phyloP scores from a whole-genome alignment of 2,329 filamentous ascomycete species.

The Aspergillus fijiensis region DNA sequence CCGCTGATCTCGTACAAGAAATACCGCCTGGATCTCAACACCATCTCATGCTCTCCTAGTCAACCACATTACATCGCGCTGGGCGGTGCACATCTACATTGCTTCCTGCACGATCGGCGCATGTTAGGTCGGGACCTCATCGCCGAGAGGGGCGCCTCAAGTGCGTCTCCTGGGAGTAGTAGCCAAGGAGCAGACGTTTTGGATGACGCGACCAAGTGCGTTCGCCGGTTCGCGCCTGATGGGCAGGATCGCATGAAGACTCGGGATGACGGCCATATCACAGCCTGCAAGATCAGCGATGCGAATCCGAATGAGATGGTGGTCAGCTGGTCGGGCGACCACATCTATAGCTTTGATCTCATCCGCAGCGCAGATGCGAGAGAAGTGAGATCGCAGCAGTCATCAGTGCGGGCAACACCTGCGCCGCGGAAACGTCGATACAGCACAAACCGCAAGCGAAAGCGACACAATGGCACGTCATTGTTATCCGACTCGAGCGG shows the following conservation, averaged over 20 bases:
- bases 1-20: slow-evolving; percentile 67
- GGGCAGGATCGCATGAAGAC: slow-evolving; percentile 51
- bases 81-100: slow-evolving; percentile 67
- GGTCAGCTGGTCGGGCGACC: slow-evolving; percentile 67
- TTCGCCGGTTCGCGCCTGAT: slow-evolving; percentile 64
- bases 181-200: slow-evolving; percentile 56
- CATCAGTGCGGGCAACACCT: slow-evolving; percentile 26
- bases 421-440: slow-evolving; percentile 33
- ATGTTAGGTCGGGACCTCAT: slow-evolving; percentile 63
- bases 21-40: slow-evolving; percentile 64
- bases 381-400: slow-evolving; percentile 37
- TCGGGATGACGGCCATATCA: slow-evolving; percentile 63
- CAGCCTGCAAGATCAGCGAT: slow-evolving; percentile 69
- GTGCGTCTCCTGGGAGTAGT: slow-evolving; percentile 41
- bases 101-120: slow-evolving; percentile 66
- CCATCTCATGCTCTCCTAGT: slow-evolving; percentile 65
- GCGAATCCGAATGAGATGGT: slow-evolving; percentile 67
- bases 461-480: slow-evolving; percentile 52
- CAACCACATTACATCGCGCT: slow-evolving; percentile 70
- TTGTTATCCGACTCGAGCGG: slow-evolving; percentile 45
- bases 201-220: slow-evolving; percentile 62
- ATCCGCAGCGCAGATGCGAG: slow-evolving; percentile 57
- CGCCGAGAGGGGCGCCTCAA: slow-evolving; percentile 52
- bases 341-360: slow-evolving; percentile 67
- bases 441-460: slow-evolving; percentile 55